A percentile compares a stretch with the other conserved stretches of the same genome.
These are phyloP conservation scores for Chaetomium strumarium DNA, from an alignment of 2,329 filamentous ascomycete species.

Conservation along the genomic window DNA sequence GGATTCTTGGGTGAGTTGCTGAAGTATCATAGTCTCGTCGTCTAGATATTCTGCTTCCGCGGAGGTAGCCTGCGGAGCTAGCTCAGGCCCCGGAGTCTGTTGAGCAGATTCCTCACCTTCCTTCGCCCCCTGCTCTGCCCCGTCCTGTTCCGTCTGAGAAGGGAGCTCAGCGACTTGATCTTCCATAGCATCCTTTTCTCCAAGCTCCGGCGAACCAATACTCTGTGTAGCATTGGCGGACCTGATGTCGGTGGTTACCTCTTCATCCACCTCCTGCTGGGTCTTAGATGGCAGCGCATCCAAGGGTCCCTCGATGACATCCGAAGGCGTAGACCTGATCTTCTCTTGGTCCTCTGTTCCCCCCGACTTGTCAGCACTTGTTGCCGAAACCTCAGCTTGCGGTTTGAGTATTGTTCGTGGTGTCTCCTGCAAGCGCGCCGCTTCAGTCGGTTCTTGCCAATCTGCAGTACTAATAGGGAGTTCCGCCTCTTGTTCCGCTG, in stretches of 20 bases:
- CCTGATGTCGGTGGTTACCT: background rate
- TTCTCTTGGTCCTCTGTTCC: background rate
- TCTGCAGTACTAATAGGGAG: background rate
- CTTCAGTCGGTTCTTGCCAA: background rate
- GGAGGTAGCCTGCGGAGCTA: background rate
- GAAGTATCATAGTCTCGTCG: slow-evolving; percentile 6
- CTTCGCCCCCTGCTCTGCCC: background rate
- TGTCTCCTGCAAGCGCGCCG: background rate
- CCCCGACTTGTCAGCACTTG: background rate
- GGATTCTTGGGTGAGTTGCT: slow-evolving; percentile 14
- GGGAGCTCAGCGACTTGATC: background rate
- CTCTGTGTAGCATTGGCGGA: background rate
- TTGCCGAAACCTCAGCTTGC: background rate
- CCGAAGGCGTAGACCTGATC: background rate
- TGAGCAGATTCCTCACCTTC: background rate
- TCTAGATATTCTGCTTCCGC: slow-evolving; percentile 1
- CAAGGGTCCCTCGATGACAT: too few species aligned
- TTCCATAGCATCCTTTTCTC: background rate
- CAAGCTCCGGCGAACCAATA: background rate
- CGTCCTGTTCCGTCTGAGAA: background rate
- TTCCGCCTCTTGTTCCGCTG: background rate
- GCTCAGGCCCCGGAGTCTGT: background rate
- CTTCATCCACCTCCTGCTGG: background rate
- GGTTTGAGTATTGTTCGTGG: background rate
- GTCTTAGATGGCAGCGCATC: background rate